A percentile compares a stretch with the other conserved stretches of the same genome.
These are phyloP conservation scores for Eucalyptus regnans DNA, from an alignment of 345 rosid species.

Conservation along the genomic window DNA sequence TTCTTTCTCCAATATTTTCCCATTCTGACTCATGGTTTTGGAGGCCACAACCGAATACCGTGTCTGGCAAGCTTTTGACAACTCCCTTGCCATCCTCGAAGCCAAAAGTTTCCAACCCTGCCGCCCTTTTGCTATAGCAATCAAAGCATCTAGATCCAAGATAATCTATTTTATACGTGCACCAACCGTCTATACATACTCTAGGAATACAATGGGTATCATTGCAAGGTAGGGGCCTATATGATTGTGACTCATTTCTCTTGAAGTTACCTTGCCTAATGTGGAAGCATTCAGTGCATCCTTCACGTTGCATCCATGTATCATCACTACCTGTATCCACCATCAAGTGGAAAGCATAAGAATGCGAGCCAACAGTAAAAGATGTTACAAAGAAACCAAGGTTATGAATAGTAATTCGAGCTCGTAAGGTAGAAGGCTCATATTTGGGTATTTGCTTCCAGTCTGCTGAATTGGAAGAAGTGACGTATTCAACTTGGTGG, in stretches of 20 bases:
- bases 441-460: not conserved
- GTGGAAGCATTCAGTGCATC: not conserved
- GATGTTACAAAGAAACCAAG: not conserved
- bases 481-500: not conserved
- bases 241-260: not conserved
- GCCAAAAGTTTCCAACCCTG: not conserved
- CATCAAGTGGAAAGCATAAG: not conserved
- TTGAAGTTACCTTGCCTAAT: not conserved
- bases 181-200: not conserved
- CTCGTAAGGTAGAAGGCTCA: not conserved
- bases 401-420: not conserved
- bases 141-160: not conserved
- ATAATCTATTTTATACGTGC: not conserved
- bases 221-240: not conserved
- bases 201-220: not conserved
- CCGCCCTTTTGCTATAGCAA: not conserved
- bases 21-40: not conserved
- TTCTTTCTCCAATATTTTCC: not conserved
- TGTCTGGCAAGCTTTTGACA: not conserved
- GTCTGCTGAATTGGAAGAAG: not conserved
- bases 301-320: not conserved
- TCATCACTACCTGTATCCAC: not conserved
- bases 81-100: not conserved
- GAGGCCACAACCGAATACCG: not conserved
- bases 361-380: not conserved